Evolutionary conservation across 1,139 yeast species (phyloP).

Genomic region (Eremothecium gossypii): DNA sequence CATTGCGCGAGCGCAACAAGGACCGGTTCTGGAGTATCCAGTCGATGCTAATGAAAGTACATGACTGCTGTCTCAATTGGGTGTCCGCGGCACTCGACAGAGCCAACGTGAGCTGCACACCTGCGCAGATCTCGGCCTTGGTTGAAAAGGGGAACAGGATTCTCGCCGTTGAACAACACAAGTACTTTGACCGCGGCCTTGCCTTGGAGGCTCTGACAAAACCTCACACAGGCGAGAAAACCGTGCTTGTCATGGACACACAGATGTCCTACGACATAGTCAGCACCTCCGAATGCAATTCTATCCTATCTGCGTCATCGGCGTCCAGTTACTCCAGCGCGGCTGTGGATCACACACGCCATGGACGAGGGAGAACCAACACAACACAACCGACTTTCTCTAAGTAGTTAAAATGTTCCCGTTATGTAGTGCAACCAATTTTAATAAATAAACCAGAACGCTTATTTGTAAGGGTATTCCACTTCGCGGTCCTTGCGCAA

Average conservation of each 20-base stretch:
- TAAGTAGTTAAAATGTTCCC: too few species aligned
- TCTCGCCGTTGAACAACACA: not conserved
- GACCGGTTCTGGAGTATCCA: conserved; percentile 1
- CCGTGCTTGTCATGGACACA: not conserved
- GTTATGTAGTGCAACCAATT: too few species aligned
- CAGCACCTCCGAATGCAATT: conserved; percentile 2
- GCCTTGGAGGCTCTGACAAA: not conserved
- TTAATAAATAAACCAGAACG: too few species aligned
- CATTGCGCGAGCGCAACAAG: conserved; percentile 1
- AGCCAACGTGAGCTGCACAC: not conserved
- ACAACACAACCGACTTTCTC: too few species aligned
- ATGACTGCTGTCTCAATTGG: not conserved
- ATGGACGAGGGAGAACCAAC: not conserved
- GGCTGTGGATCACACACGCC: not conserved
- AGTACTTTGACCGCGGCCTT: not conserved
- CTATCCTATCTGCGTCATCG: conserved; percentile 1
- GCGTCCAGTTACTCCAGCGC: conserved; percentile 2
- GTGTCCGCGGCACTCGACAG: not conserved
- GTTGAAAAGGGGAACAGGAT: not conserved
- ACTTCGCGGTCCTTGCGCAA: conserved; percentile 69
- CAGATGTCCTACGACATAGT: conserved; percentile 2
- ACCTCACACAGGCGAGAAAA: not conserved
- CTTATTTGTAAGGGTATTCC: conserved; percentile 68
- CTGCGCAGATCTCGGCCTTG: not conserved
- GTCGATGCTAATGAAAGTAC: not conserved